Percentiles rank a stretch among this genome's conserved stretches.
These are phyloP conservation scores for Candida mesenterica DNA, from an alignment of 1,139 yeast genomes.

Conservation along the genomic window DNA sequence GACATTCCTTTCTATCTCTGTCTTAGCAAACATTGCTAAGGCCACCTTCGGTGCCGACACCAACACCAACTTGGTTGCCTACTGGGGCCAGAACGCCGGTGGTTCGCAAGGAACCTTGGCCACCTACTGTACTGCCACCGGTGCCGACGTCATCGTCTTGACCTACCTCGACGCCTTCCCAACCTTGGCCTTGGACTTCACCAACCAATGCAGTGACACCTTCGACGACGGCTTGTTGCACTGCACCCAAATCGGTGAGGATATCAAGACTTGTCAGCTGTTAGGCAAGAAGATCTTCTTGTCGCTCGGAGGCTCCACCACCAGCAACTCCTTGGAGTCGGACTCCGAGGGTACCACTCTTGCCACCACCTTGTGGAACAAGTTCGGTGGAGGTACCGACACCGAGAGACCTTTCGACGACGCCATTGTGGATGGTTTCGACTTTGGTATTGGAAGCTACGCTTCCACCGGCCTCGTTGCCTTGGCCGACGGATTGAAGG, in stretches of 20 bases:
- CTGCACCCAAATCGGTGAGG: constrained; percentile 17
- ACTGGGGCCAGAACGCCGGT: constrained; percentile 22
- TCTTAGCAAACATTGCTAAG: constrained; percentile 3
- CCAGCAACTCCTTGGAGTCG: constrained; percentile 15
- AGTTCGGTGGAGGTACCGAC: constrained; percentile 19
- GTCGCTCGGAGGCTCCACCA: constrained; percentile 20
- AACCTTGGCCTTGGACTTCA: constrained; percentile 14
- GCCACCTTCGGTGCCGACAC: constrained; percentile 2
- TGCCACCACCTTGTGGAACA: constrained; percentile 19
- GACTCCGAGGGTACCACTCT: constrained; percentile 14
- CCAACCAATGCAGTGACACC: constrained; percentile 12
- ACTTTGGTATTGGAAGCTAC: constrained; percentile 16
- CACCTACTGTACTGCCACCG: constrained; percentile 15
- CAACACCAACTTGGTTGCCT: constrained; percentile 14
- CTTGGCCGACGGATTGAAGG: constrained; percentile 12
- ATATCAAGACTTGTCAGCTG: constrained; percentile 18
- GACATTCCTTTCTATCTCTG: constrained; percentile 1
- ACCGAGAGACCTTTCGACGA: constrained; percentile 19
- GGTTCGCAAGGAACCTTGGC: no score
- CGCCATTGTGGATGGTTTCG: constrained; percentile 24
- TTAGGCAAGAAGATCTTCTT: constrained; percentile 19
- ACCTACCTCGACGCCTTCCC: constrained; percentile 17
- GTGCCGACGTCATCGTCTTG: constrained; percentile 17
- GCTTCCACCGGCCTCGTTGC: constrained; percentile 14
- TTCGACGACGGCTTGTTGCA: constrained; percentile 13